Conservation (phyloP, 2,329 filamentous ascomycete species). For the Dichotomopilus funicola region DNA sequence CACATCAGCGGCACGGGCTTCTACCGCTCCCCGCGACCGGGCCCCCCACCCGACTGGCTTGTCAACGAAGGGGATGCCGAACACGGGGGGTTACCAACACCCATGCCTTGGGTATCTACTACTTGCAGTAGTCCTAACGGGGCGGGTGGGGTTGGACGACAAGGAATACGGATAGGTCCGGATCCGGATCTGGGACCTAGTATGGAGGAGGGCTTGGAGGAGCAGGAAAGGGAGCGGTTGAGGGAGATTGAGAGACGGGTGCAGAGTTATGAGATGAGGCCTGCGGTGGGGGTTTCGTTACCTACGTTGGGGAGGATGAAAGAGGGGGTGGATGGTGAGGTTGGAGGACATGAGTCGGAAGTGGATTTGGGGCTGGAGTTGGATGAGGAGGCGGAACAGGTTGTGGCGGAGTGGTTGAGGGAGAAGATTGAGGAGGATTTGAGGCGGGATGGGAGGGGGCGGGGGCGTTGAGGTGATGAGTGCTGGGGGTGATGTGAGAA, state of each 20-base stretch:
- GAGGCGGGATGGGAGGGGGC: neutral
- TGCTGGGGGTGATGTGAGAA: too few species aligned
- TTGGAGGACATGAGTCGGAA: slow-evolving; percentile 3
- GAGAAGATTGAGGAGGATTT: slow-evolving; percentile 41
- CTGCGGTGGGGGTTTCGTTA: too few species aligned
- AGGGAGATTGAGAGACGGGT: slow-evolving; percentile 27
- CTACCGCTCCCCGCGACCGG: neutral
- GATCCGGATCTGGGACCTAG: neutral
- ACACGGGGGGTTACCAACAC: too few species aligned
- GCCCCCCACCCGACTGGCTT: neutral
- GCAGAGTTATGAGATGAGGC: slow-evolving; percentile 29
- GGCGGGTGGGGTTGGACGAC: too few species aligned
- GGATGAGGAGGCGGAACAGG: slow-evolving; percentile 51
- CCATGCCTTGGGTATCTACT: neutral
- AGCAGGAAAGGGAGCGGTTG: neutral
- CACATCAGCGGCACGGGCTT: neutral
- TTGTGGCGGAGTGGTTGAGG: slow-evolving; percentile 63
- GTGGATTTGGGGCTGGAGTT: slow-evolving; percentile 11
- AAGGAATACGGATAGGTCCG: neutral
- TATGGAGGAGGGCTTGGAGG: neutral
- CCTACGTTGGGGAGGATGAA: too few species aligned
- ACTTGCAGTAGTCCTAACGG: neutral
- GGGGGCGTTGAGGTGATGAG: neutral
- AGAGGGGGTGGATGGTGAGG: slow-evolving; percentile 1
- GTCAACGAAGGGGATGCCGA: too few species aligned